Evolutionary conservation across 345 rosid species (phyloP), one percentile per base, ranked within the genome.

Genomic region (Orychophragmus violaceus): DNA sequence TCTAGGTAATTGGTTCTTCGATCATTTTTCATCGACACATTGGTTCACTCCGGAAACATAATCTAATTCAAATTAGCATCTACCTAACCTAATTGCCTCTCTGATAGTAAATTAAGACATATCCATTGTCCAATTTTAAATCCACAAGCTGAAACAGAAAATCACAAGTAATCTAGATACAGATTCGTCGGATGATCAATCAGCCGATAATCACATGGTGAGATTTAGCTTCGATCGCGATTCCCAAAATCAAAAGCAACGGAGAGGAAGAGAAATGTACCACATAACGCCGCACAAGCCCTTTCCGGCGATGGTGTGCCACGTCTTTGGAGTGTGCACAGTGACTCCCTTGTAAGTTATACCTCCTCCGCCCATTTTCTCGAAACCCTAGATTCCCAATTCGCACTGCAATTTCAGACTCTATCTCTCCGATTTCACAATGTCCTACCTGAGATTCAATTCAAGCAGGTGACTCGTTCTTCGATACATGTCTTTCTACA

Each of bases 221-320:
- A 62, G 75, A 71, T 71, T 63, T 33, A 63, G 24, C 28, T 44
- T 2, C 0, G 36, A 62, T 54, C 39, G 18, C 29, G 57, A 14
- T 4, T 18, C 7, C n/a, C n/a, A n/a, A n/a, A 65, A 30, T 9
- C 0, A 67, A 45, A 14, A 3, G 5, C 23, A 13, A 16, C 32
- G 36, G 22, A 2, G 28, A 5, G 9, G 37, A 14, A 14, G 52
- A 53, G 48, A 58, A 29, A 67, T 23, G 58, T n/a, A n/a, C n/a
- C n/a, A n/a, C n/a, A n/a, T n/a, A n/a, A n/a, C n/a, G n/a, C n/a
- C n/a, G n/a, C n/a, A 86, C 71, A 91, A 67, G 63, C 91, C 97
- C 65, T 91, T 91, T 45, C 97, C 96, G 60, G 96, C 86, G 67
- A 85, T 83, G 44, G 64, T 52, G 71, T 91, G 96, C 94, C 96